A percentile compares a stretch with the other conserved stretches of the same genome.
Conservation (phyloP, 2,329 filamentous ascomycete genomes). For the Pseudofabraea citricarpa region DNA sequence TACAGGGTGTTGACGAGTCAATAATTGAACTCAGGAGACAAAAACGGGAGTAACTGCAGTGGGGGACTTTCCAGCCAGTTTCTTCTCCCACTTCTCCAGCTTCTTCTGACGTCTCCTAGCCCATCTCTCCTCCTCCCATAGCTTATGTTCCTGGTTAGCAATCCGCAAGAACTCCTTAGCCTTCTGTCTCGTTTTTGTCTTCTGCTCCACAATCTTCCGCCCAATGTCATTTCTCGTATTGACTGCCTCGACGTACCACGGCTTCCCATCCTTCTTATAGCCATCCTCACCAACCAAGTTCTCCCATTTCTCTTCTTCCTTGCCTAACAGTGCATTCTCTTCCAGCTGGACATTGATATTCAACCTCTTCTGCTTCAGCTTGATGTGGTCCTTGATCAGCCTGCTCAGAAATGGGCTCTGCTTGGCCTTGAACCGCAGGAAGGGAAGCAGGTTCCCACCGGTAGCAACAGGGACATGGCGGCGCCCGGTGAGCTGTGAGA, state of each 20-base stretch:
- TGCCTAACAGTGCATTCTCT: slow-evolving; percentile 27
- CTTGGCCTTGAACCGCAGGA: slow-evolving; percentile 62
- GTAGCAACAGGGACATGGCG: slow-evolving; percentile 56
- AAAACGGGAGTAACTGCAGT: too few relatives aligned
- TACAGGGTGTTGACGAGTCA: too few relatives aligned
- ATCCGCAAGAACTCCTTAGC: slow-evolving; percentile 37
- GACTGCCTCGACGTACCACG: slow-evolving; percentile 8
- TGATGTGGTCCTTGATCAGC: slow-evolving; percentile 48
- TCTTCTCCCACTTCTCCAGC: slow-evolving; percentile 6
- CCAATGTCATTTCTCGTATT: slow-evolving; percentile 1
- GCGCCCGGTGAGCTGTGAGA: slow-evolving; percentile 40
- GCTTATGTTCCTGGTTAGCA: slow-evolving; percentile 39
- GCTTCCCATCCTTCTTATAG: background rate
- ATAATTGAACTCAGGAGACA: too few relatives aligned
- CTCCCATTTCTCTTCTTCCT: slow-evolving; percentile 46
- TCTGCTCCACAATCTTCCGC: slow-evolving; percentile 4
- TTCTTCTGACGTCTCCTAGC: slow-evolving; percentile 15
- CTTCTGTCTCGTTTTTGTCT: background rate
- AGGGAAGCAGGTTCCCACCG: slow-evolving; percentile 52
- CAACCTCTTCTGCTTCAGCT: slow-evolving; percentile 37
- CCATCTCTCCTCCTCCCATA: slow-evolving; percentile 32
- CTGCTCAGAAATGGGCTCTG: slow-evolving; percentile 56
- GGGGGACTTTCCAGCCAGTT: too few relatives aligned
- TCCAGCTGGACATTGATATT: slow-evolving; percentile 33
- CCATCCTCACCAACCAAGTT: slow-evolving; percentile 7